Base-by-base conservation (phyloP, 2,329 filamentous ascomycete species). In the Stenocarpella maydis region DNA sequence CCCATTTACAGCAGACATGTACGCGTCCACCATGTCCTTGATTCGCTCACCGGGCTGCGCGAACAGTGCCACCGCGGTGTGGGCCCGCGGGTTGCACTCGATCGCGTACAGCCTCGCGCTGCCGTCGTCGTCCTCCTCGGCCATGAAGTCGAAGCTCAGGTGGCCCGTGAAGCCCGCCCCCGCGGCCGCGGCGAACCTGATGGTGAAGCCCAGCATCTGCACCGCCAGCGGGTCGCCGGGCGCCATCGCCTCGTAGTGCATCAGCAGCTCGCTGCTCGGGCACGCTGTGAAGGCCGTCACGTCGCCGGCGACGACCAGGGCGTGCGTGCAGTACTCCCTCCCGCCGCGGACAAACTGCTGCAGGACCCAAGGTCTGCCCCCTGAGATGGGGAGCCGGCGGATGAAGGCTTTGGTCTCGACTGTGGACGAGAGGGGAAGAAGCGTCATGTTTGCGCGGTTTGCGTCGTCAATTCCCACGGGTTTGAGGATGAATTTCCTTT, bases 301-400 rank as follows among this genome's bases (percentile, higher is more conserved):
- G 41, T 85, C 78, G 1, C 91, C 91, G 0, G 82, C 79, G n/a
- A 94, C 82, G 4, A 94, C 80, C 3, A 94, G 82, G 0, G 91
- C 81, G n/a, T 94, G 91, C 0, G 92, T 93, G 78, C 90, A 92
- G 76, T 90, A 94, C 76, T 94, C 91, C 0, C 83, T 82, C 0
- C 87, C 86, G 0, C 85, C 83, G 0, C 74, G 69, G 71, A 92
- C n/a, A 76, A 86, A 92, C 75, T 93, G 88, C 75, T 95, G 91
- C 28, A 94, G 76, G 70, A 93, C n/a, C 85, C 89, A 93, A 0
- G 90, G 87, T 2, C 82, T 81, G 0, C 83, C 76, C 15, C 82
- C 77, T n/a, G 87, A 87, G 50, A 91, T 87, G 1, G 77, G 80
- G 17, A 94, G 82, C 19, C 81, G 78, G 17, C 82, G 81, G 31